Evolutionary conservation across 495 filamentous ascomycete genomes (phyloP).

Genomic region (Astrothelium subdiscretum): DNA sequence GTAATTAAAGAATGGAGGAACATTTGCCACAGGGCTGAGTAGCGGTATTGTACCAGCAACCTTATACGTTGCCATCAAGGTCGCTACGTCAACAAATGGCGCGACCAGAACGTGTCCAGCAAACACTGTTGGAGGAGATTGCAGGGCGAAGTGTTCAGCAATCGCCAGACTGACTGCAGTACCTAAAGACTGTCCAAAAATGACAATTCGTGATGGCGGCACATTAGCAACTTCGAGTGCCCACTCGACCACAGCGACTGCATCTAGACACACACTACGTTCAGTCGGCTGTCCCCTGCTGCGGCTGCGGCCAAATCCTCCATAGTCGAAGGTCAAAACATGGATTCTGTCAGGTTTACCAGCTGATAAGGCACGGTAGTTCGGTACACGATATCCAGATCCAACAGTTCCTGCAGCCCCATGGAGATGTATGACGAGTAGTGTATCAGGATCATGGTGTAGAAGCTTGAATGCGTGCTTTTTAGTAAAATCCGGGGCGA

Average conservation of each 20-base stretch:
- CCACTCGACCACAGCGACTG: slow-evolving; percentile 51
- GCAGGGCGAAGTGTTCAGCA: slow-evolving; percentile 12
- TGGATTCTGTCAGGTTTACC: slow-evolving; percentile 46
- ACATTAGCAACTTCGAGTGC: slow-evolving; percentile 31
- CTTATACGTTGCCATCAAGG: slow-evolving; percentile 35
- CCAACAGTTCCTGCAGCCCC: slow-evolving; percentile 54
- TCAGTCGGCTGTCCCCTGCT: slow-evolving; percentile 22
- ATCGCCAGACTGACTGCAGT: slow-evolving; percentile 21
- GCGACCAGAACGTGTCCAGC: slow-evolving; percentile 28
- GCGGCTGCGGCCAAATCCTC: slow-evolving; percentile 23
- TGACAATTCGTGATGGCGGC: slow-evolving; percentile 19
- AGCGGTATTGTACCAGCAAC: slow-evolving; percentile 35
- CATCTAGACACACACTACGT: slow-evolving; percentile 20
- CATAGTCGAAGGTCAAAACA: slow-evolving; percentile 40
- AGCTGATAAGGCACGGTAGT: slow-evolving; percentile 51
- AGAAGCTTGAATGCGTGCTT: slow-evolving; percentile 49
- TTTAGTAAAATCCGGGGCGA: slow-evolving; percentile 42
- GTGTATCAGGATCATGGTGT: slow-evolving; percentile 46
- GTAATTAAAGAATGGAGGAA: slow-evolving; percentile 21
- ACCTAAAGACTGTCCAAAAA: slow-evolving; percentile 24
- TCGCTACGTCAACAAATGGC: slow-evolving; percentile 34
- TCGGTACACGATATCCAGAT: slow-evolving; percentile 47
- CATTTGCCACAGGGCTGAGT: slow-evolving; percentile 31
- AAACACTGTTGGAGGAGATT: slow-evolving; percentile 13
- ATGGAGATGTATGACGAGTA: slow-evolving; percentile 44